Base-by-base conservation (phyloP, 2,329 filamentous ascomycete species). In the Pestalotiopsis sp. region DNA sequence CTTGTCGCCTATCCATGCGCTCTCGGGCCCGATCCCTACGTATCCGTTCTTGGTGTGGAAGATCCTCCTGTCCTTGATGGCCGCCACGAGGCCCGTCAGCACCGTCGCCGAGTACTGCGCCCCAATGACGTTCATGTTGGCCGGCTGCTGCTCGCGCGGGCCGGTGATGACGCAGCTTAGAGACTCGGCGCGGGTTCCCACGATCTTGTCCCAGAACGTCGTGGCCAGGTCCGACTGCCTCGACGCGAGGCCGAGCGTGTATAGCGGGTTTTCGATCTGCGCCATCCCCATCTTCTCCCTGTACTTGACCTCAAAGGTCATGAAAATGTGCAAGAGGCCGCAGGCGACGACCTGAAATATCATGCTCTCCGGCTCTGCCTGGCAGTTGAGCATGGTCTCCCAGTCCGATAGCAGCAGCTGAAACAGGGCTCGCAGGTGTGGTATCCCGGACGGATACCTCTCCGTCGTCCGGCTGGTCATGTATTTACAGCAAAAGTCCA, bases 191-290 rank as follows among this genome's bases (percentile, higher is more conserved):
- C 59, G 27, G 6, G 59, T 62, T 12, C 59, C 59, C 25, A 62
- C 59, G 20, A 62, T 62, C 59, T 62, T 62, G n/a, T 62, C 38
- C 59, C 59, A 62, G 20, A 62, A 62, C 11, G 31, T 39, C n/a
- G 59, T 62, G 59, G 59, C 13, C 7, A 62, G 31, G 36, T 62
- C 59, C 36, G 59, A 62, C 12, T 62, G 13, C 27, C 17, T 62
- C 11, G 59, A 17, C 3, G n/a, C 59, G 20, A 62, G 59, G n/a
- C 59, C 59, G 1, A 62, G 59, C 36, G 25, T 39, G 59, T 20
- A 39, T 4, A 62, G 31, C 36, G 59, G 59, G 31, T 62, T 62
- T 4, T 62, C 36, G 27, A 62, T 62, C n/a, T 62, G 59, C 11
- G 59, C 25, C 17, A 17, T 62, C 2, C 59, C 59, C 27, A 12